A percentile compares a stretch with the other conserved stretches of the same genome.
Evolutionary conservation across 768 basidiomycete genomes (phyloP).

Genomic region (Tricholoma bakamatsutake): DNA sequence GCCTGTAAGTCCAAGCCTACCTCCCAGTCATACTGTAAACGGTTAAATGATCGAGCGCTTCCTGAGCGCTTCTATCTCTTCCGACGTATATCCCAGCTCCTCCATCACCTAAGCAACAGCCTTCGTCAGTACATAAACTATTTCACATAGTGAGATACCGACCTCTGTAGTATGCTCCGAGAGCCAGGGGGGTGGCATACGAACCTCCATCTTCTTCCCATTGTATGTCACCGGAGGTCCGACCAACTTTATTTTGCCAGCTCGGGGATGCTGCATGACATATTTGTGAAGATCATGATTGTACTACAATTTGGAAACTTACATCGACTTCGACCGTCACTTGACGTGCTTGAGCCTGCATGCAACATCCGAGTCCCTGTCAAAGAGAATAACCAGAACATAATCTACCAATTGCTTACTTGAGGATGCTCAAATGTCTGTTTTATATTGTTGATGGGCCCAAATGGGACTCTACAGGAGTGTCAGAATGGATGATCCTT

Average conservation of each 20-base stretch:
- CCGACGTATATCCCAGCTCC: slow-evolving; percentile 26
- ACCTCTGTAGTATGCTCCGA: slow-evolving; percentile 83
- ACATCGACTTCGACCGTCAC: slow-evolving; percentile 78
- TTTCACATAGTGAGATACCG: slow-evolving; percentile 4
- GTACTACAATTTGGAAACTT: slow-evolving; percentile 31
- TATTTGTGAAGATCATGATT: slow-evolving; percentile 9
- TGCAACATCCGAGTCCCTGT: slow-evolving; percentile 5
- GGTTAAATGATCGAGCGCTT: slow-evolving; percentile 13
- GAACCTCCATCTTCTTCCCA: slow-evolving; percentile 69
- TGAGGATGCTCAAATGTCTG: slow-evolving; percentile 89
- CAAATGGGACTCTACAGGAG: slow-evolving; percentile 63
- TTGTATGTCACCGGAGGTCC: slow-evolving; percentile 81
- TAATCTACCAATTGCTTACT: slow-evolving; percentile 18
- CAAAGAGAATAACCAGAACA: background rate
- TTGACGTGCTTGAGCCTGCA: slow-evolving; percentile 67
- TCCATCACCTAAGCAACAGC: slow-evolving; percentile 17
- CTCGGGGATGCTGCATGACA: slow-evolving; percentile 55
- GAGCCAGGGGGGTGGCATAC: slow-evolving; percentile 78
- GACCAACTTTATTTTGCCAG: slow-evolving; percentile 73
- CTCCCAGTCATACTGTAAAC: background rate
- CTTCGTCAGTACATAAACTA: background rate
- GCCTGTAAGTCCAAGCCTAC: no score
- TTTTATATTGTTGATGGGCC: slow-evolving; percentile 87
- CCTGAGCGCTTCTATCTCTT: slow-evolving; percentile 13
- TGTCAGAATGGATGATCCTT: background rate